phyloP scores from a whole-genome alignment of 2,329 filamentous ascomycete species.

The Beauveria caledonica region DNA sequence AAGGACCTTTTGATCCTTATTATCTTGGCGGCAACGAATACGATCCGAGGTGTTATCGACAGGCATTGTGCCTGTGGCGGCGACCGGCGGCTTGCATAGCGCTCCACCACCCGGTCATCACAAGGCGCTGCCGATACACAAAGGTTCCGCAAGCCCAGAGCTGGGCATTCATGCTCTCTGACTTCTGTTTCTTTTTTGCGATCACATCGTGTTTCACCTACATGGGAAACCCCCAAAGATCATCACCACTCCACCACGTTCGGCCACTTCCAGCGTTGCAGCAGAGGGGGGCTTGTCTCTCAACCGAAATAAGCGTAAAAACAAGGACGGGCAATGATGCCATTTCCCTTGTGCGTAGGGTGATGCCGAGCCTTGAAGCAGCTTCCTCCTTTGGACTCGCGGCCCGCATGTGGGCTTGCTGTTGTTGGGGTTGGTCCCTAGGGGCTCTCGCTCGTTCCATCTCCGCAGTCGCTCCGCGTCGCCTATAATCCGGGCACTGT shows the following conservation, averaged over 20 bases:
- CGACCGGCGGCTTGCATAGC: background rate
- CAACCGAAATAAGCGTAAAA: slow-evolving; percentile 3
- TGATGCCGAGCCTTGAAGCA: background rate
- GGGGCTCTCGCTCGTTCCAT: background rate
- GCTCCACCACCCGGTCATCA: background rate
- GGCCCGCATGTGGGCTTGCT: background rate
- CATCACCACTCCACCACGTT: background rate
- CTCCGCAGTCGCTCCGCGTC: background rate
- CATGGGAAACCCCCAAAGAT: background rate
- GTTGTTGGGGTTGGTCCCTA: background rate
- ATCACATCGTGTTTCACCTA: background rate
- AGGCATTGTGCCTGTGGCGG: background rate
- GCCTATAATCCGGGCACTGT: background rate
- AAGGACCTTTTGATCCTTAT: background rate
- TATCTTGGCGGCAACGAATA: background rate
- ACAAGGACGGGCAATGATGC: background rate
- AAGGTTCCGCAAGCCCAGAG: background rate
- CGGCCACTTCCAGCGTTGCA: background rate
- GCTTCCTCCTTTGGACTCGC: slow-evolving; percentile 8
- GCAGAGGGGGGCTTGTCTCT: background rate
- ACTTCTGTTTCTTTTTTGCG: background rate
- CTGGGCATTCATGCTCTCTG: no score
- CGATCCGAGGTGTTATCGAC: background rate
- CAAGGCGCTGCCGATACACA: background rate
- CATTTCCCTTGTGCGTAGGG: background rate